Base-by-base conservation (phyloP, 2,329 filamentous ascomycete species). In the Hymenoscyphus linearis region DNA sequence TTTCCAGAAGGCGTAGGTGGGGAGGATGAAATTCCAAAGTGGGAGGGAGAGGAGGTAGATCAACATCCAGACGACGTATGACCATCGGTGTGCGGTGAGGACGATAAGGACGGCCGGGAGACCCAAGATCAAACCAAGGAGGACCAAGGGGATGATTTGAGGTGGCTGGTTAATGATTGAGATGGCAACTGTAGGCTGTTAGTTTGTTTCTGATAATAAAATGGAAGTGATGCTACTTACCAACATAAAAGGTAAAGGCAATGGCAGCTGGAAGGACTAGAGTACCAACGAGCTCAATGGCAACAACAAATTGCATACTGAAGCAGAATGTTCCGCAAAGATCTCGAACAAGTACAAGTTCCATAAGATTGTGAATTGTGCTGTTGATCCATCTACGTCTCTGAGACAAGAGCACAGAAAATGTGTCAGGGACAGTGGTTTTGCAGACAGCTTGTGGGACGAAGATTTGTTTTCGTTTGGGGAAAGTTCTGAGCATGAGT, bases 311-410 rank as follows among this genome's bases (percentile, higher is more conserved):
- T 77, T 99, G 95, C 95, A 99, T 99, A 76, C 91, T 96, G 81
- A 99, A 99, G 81, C 96, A 99, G 80, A 99, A 99, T 2, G 95
- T 99, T 67, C 95, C 95, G 73, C 95, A 99, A 16, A 99, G 84
- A 79, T 99, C 95, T 66, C 93, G 86, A 52, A 99, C 96, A 36
- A 99, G 84, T 58, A 98, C 87, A 62, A 99, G 85, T 76, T 99
- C 95, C 90, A 99, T 97, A 52, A 99, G 80, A 74, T 99, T 99
- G 81, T 99, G 95, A 56, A 99, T 89, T 4, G 95, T 99, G 75
- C 91, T 96, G 84, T 99, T 99, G 78, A 99, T 99, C 95, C 95
- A 99, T 76, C 95, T 87, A 75, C 95, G 90, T 71, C 95, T 87
- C 76, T 99, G 95, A 31, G 93, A 98, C 35, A 99, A 82, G 37